These are phyloP conservation scores for Fusarium sp. DNA, from an alignment of 2,329 filamentous ascomycete species.

Conservation along the genomic window DNA sequence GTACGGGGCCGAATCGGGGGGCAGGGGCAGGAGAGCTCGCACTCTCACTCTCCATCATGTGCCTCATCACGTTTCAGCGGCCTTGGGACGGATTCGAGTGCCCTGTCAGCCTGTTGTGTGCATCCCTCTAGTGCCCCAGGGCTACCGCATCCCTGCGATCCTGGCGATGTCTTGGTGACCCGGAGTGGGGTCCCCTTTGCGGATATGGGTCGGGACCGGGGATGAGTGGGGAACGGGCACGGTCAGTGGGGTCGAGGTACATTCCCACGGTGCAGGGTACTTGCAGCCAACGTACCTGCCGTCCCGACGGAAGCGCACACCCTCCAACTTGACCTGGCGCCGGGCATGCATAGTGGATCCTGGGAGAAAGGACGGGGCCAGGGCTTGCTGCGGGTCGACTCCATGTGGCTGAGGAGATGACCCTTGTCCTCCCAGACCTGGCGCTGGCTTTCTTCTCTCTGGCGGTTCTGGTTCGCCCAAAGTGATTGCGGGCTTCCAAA, in stretches of 20 bases:
- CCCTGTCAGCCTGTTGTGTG: background rate
- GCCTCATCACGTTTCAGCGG: slow-evolving; percentile 1
- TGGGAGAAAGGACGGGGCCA: background rate
- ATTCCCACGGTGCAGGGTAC: background rate
- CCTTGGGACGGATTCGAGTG: background rate
- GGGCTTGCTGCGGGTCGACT: slow-evolving; percentile 22
- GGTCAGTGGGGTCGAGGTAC: background rate
- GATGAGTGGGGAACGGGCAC: background rate
- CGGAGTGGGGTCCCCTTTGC: background rate
- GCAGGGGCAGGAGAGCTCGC: background rate
- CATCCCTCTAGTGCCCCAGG: background rate
- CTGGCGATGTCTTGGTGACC: background rate
- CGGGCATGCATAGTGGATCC: slow-evolving; percentile 8
- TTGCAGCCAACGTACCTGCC: slow-evolving; percentile 13
- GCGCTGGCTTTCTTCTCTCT: background rate
- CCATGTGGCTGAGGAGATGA: slow-evolving; percentile 1
- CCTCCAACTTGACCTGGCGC: slow-evolving; percentile 14
- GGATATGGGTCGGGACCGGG: background rate
- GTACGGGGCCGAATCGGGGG: slow-evolving; percentile 23
- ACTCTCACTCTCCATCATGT: background rate
- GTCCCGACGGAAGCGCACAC: background rate
- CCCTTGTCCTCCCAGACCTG: background rate
- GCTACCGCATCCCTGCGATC: background rate
- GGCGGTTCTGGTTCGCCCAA: background rate
- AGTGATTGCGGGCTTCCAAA: background rate